Base-by-base conservation (phyloP, 345 rosid genomes). In the Angophora floribunda region DNA sequence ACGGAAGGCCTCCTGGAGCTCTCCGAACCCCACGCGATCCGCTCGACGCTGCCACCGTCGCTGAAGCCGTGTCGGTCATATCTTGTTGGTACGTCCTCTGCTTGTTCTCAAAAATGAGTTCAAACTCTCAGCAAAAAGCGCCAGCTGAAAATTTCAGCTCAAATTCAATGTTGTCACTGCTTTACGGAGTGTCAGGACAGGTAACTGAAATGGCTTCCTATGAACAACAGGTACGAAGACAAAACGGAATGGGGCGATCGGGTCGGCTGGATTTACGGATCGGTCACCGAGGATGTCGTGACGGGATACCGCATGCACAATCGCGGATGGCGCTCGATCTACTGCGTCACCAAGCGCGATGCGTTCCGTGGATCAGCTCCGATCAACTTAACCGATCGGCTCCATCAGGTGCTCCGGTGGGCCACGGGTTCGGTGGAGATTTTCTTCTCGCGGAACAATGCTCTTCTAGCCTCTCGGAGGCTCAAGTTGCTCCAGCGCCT, bases 241-340 rank as follows among this genome's bases (percentile, higher is more conserved):
- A 98, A 97, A 91, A 98, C 99, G 0, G 99, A 98, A 70, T 97
- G 99, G 99, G 99, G 99, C 7, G 98, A 97, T 24, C 92, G 99
- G 52, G 97, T 98, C 3, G 99, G 99, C 28, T 97, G 99, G 99
- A 97, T 98, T 89, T 98, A 98, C 52, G 99, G 99, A 24, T 98
- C 99, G 0, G 98, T 98, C 86, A 98, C 99, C 9, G 99, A 98
- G 88, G 99, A 98, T 51, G 99, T 98, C 87, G 99, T 98, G 87
- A 96, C 99, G 10, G 99, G 99, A 28, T 97, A 96, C 89, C 94
- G 99, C 47, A 97, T 98, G 99, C 99, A 98, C 91, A 98, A 98
- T 89, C 98, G 99, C 13, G 99, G 99, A 26, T 98, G 99, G 99
- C 98, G 94, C 52, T 97, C 99, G 0, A 92, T 98, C 36, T 97